Evolutionary conservation across 257 asterid genomes (phyloP).

Genomic region (Ballota nigra): DNA sequence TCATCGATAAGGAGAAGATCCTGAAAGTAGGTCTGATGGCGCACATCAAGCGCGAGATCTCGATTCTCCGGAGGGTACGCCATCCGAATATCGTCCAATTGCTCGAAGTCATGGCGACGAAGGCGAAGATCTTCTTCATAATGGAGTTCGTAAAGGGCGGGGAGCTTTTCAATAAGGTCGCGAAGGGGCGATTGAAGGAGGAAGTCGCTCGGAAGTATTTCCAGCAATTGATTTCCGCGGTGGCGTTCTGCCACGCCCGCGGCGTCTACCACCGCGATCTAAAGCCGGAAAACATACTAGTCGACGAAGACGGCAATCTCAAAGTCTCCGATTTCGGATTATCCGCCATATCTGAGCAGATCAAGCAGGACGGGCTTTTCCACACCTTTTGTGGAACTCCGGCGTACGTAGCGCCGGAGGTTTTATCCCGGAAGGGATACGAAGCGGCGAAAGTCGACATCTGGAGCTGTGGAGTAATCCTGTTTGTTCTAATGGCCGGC

Average conservation of each 20-base stretch:
- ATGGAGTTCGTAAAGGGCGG: slow-evolving; percentile 92
- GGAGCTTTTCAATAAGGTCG: slow-evolving; percentile 81
- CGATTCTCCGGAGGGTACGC: slow-evolving; percentile 80
- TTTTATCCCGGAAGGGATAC: slow-evolving; percentile 74
- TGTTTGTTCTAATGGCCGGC: slow-evolving; percentile 90
- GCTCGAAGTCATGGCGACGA: slow-evolving; percentile 95
- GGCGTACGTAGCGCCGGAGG: slow-evolving; percentile 96
- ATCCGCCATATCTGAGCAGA: slow-evolving; percentile 87
- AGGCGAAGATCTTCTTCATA: slow-evolving; percentile 75
- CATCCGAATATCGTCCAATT: slow-evolving; percentile 91
- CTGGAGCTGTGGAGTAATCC: slow-evolving; percentile 93
- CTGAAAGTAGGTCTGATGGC: slow-evolving; percentile 65
- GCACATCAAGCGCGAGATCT: slow-evolving; percentile 93
- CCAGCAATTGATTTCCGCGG: slow-evolving; percentile 86
- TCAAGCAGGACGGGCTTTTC: slow-evolving; percentile 83
- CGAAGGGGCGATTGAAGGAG: slow-evolving; percentile 88
- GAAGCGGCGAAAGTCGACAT: slow-evolving; percentile 88
- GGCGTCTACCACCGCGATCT: slow-evolving; percentile 94
- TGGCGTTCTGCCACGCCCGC: slow-evolving; percentile 89
- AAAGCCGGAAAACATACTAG: slow-evolving; percentile 77
- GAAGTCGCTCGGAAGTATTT: slow-evolving; percentile 77
- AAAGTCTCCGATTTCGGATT: slow-evolving; percentile 92
- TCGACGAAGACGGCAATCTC: slow-evolving; percentile 82
- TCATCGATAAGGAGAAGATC: slow-evolving; percentile 82
- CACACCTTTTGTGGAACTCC: slow-evolving; percentile 95